phyloP scores from a whole-genome alignment of 2,329 filamentous ascomycete species.

The Paramyrothecium roridum region DNA sequence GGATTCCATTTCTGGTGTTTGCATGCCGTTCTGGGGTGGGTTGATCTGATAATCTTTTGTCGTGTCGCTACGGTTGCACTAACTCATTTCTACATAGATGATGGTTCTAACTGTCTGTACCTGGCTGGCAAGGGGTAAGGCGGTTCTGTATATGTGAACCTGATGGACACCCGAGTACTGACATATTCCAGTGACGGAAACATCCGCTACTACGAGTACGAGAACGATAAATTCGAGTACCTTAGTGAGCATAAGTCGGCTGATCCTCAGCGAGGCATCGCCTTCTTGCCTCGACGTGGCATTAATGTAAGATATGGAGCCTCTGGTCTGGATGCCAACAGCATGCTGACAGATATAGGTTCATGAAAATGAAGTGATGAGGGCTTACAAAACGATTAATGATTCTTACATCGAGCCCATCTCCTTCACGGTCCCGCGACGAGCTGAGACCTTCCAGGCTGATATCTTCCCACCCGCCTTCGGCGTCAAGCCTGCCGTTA shows the following conservation, averaged over 20 bases:
- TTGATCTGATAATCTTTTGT: conserved; percentile 1
- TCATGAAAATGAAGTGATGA: conserved; percentile 94
- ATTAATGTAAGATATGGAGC: conserved; percentile 65
- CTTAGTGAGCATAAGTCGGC: conserved; percentile 95
- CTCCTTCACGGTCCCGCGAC: conserved; percentile 92
- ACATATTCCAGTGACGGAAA: conserved; percentile 76
- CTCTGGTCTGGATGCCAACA: background rate
- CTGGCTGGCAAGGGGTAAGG: conserved; percentile 93
- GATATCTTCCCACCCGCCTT: conserved; percentile 91
- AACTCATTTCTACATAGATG: conserved; percentile 51
- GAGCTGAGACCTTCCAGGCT: conserved; percentile 92
- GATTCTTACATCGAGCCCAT: conserved; percentile 93
- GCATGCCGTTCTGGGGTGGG: conserved; percentile 97
- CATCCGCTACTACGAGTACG: conserved; percentile 97
- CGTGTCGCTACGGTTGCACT: background rate
- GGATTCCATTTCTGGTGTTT: conserved; percentile 94
- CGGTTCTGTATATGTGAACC: background rate
- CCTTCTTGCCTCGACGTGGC: conserved; percentile 90
- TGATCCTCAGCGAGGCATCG: conserved; percentile 91
- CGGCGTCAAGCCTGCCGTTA: conserved; percentile 77
- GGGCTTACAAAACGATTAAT: conserved; percentile 95
- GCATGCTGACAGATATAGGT: conserved; percentile 45
- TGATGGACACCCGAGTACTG: background rate
- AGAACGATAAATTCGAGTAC: conserved; percentile 98
- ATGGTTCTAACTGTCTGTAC: conserved; percentile 91